Evolutionary conservation across 768 basidiomycete species (phyloP), one percentile per base, ranked within the genome.

Genomic region (Phanerochaete carnosa): DNA sequence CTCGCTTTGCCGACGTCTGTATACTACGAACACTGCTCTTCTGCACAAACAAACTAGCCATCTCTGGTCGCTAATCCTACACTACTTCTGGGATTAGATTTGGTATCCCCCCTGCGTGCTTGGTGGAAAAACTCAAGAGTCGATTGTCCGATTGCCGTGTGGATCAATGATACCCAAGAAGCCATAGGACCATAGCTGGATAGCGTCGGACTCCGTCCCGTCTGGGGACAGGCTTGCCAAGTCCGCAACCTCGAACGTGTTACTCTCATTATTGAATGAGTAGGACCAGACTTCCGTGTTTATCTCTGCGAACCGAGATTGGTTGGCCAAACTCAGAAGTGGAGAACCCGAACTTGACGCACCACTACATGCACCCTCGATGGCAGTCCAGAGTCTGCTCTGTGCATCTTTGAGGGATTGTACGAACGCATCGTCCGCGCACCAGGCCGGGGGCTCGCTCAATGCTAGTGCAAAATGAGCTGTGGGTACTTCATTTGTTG

Each of bases 151-250:
- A 23, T 52, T 22, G 15, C 9, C n/a, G 5, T 26, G 29, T 9
- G 76, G 74, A 55, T 74, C 74, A 11, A 74, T 65, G 52, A 77
- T 66, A 33, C 72, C 76, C 67, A 79, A 65, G 67, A 78, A 79
- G 4, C 76, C 77, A 67, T 76, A 79, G 28, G 74, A 73, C 78
- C 78, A 79, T 29, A 76, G 64, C 65, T 76, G 75, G 26, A 75
- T 73, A 13, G 77, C 78, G 66, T 80, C 78, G 19, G 77, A 75
- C 66, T 80, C 79, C 0, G 76, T 78, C 3, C 78, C 77, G 23
- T 66, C 69, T 16, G 76, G 74, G 5, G 74, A 75, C 39, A 80
- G 61, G 15, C 68, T 66, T 5, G 75, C 75, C 16, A 79, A 66
- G 65, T 78, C 76, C 7, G 73, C 77, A 29, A 78, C 72, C 28